Percentiles rank a stretch among this genome's conserved stretches.
These are phyloP conservation scores for Ophioceras dolichostomum DNA, from an alignment of 2,329 filamentous ascomycete genomes.

Conservation along the genomic window DNA sequence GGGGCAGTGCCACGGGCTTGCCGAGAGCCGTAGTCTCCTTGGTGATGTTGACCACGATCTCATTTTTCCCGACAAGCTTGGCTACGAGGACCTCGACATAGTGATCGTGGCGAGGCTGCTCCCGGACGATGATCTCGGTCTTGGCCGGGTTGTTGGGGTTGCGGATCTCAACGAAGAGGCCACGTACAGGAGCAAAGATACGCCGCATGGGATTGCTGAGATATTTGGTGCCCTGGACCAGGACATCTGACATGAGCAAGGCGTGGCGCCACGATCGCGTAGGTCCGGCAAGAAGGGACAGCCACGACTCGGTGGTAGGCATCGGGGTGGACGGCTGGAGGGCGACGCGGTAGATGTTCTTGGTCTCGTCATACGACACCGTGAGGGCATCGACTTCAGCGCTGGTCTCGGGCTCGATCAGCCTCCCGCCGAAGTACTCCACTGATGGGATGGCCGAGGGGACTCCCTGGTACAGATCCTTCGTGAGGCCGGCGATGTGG, in stretches of 20 bases:
- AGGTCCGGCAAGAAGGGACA: conserved; percentile 74
- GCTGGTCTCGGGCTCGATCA: conserved; percentile 59
- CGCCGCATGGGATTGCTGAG: conserved; percentile 92
- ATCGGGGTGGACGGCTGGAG: conserved; percentile 60
- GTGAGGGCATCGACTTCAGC: conserved; percentile 65
- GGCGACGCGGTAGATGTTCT: conserved; percentile 75
- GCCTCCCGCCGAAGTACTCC: conserved; percentile 91
- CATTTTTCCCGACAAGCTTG: conserved; percentile 58
- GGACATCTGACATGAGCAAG: conserved; percentile 83
- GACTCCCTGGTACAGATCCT: conserved; percentile 68
- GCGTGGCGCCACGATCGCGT: conserved; percentile 90
- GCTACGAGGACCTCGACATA: conserved; percentile 83
- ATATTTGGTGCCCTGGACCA: conserved; percentile 92
- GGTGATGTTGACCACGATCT: conserved; percentile 82
- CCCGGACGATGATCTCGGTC: conserved; percentile 76
- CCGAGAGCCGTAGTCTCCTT: conserved; percentile 85
- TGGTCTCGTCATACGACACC: conserved; percentile 64
- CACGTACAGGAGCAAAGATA: conserved; percentile 75
- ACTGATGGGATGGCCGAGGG: conserved; percentile 66
- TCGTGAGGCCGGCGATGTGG: conserved; percentile 70
- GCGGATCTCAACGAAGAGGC: conserved; percentile 79
- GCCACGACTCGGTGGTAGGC: conserved; percentile 72
- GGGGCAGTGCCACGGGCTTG: conserved; percentile 67
- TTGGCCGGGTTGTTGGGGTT: conserved; percentile 71
- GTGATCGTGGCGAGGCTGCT: conserved; percentile 76